phyloP scores from a whole-genome alignment of 306 rosid species.

The Ormosia emarginata region DNA sequence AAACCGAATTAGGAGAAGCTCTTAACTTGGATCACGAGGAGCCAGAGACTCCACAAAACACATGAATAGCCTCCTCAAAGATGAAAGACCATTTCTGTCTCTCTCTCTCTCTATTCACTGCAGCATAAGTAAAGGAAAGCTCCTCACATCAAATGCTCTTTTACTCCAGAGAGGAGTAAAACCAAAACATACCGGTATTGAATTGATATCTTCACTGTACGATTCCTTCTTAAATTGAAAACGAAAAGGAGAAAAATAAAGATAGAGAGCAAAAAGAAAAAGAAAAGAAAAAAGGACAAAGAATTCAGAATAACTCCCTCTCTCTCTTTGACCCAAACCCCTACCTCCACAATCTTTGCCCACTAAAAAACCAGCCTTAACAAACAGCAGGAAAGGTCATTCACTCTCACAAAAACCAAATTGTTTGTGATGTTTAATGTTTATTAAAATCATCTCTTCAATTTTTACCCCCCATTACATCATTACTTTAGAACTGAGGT shows the following conservation, averaged over 20 bases:
- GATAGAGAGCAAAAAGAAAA: not conserved
- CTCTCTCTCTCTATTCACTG: constrained; percentile 15
- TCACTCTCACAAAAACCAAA: constrained; percentile 58
- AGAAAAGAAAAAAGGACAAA: not conserved
- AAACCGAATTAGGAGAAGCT: not conserved
- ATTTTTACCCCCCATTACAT: not conserved
- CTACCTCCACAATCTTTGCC: constrained; percentile 20
- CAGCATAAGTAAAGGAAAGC: constrained; percentile 38
- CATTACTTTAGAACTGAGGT: constrained; percentile 15
- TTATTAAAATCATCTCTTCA: not conserved
- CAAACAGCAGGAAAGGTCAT: constrained; percentile 52
- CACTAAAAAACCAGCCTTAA: constrained; percentile 25
- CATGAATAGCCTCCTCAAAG: constrained; percentile 31
- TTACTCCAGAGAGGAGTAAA: constrained; percentile 31
- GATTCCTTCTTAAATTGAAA: constrained; percentile 27
- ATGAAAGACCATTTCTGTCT: not conserved
- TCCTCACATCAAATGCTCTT: constrained; percentile 35
- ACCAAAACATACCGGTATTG: constrained; percentile 40
- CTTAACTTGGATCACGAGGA: constrained; percentile 2
- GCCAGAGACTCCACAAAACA: constrained; percentile 19
- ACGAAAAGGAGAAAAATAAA: not conserved
- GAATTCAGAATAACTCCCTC: not conserved
- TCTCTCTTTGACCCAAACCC: constrained; percentile 5
- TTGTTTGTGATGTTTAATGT: not conserved
- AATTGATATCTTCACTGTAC: constrained; percentile 23